phyloP scores from a whole-genome alignment of 257 asterid genomes.

The Paulownia fortunei region DNA sequence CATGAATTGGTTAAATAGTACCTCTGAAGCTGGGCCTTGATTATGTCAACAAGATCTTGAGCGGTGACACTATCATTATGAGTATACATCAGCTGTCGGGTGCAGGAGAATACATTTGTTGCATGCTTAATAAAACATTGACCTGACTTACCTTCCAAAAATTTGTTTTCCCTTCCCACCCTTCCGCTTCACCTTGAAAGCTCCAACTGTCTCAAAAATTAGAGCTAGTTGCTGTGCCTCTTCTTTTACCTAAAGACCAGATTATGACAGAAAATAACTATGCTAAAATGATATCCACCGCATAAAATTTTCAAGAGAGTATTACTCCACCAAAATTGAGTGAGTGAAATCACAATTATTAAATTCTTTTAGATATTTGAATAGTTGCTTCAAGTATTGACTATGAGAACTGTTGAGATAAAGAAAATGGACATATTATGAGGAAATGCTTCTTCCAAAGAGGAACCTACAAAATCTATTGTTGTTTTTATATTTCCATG shows the following conservation, averaged over 20 bases:
- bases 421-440: not conserved
- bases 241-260: conserved; percentile 71
- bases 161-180: conserved; percentile 97
- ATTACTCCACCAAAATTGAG: conserved; percentile 10
- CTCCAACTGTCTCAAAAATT: conserved; percentile 93
- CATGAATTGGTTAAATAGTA: conserved; percentile 34
- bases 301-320: not conserved
- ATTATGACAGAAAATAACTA: not conserved
- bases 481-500: not conserved
- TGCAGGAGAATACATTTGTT: not conserved
- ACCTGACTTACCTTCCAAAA: conserved; percentile 72
- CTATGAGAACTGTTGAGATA: not conserved
- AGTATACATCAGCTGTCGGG: conserved; percentile 26
- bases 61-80: conserved; percentile 75
- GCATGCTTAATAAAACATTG: not conserved
- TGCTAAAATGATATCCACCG: conserved; percentile 9
- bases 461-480: not conserved
- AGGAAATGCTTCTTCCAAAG: not conserved
- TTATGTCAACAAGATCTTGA: conserved; percentile 96
- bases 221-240: conserved; percentile 94
- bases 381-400: not conserved
- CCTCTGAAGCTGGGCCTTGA: conserved; percentile 98
- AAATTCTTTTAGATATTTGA: not conserved
- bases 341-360: not conserved
- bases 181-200: conserved; percentile 97